These are phyloP conservation scores for Hortiboletus rubellus DNA, from an alignment of 1,284 basidiomycete species.

Conservation along the genomic window DNA sequence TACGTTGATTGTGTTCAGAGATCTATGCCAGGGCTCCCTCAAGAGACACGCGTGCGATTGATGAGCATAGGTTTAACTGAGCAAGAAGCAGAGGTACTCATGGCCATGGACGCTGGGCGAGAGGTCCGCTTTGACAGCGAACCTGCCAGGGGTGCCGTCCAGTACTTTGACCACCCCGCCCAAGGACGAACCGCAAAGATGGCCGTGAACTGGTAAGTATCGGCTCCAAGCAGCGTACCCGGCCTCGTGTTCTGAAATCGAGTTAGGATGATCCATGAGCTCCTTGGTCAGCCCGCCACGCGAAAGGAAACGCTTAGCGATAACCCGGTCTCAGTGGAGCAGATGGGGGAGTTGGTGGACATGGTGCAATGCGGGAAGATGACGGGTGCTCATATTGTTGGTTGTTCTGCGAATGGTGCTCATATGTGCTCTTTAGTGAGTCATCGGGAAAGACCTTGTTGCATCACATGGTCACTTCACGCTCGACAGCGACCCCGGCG, in stretches of 20 bases:
- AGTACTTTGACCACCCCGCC: slow-evolving; percentile 74
- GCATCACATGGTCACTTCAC: slow-evolving; percentile 57
- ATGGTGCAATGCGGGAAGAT: slow-evolving; percentile 67
- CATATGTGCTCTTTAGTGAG: slow-evolving; percentile 44
- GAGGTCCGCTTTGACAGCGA: slow-evolving; percentile 44
- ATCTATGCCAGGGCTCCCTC: slow-evolving; percentile 79
- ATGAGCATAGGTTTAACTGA: slow-evolving; percentile 45
- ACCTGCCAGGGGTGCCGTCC: slow-evolving; percentile 52
- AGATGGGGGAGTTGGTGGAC: slow-evolving; percentile 79
- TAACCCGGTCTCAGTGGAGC: slow-evolving; percentile 58
- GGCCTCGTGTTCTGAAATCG: slow-evolving; percentile 1
- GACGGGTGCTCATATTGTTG: slow-evolving; percentile 51
- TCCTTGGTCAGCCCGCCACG: slow-evolving; percentile 74
- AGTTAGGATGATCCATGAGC: slow-evolving; percentile 82
- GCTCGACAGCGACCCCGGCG: slow-evolving; percentile 39
- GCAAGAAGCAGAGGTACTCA: slow-evolving; percentile 73
- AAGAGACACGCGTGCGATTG: slow-evolving; percentile 63
- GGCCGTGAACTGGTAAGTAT: slow-evolving; percentile 81
- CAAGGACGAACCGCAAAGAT: slow-evolving; percentile 61
- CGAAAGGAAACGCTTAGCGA: slow-evolving; percentile 60
- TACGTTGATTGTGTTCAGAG: slow-evolving; percentile 57
- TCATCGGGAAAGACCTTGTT: slow-evolving; percentile 68
- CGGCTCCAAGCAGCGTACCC: neutral
- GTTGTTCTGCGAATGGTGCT: too few relatives aligned
- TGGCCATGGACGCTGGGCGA: slow-evolving; percentile 66